Evolutionary conservation across 192 early-diverging fungal genomes (phyloP), one percentile per base, ranked within the genome.

Genomic region (Linnemannia exigua): DNA sequence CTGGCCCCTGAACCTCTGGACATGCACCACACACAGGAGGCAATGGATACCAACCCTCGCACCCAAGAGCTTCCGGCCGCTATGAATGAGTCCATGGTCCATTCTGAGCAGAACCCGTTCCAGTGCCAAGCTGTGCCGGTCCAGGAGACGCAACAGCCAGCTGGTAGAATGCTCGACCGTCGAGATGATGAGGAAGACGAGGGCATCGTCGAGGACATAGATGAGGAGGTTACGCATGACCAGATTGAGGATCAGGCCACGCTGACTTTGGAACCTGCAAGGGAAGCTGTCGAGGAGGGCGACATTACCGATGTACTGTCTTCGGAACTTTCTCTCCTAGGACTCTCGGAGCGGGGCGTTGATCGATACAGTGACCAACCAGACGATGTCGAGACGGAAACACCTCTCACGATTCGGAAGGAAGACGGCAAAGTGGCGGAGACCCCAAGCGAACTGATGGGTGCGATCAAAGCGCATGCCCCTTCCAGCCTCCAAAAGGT

Each of bases 251-350:
- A 31, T 31, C 58, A 16, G 15, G 44, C 8, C 5, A 19, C n/a
- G 16, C 1, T 28, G 25, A 33, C 25, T 0, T 7, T 33, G 38
- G 31, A 47, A 19, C 38, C 44, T 5, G 1, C 46, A 25, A 47
- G n/a, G 36, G 14, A 25, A 41, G 46, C 38, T 38, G 37, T 48
- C 14, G 58, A 63, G 58, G 35, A 1, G 14, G 71, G 37, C 22
- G 58, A 79, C 25, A 48, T 72, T 2, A 54, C 48, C 6, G 71
- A 79, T 38, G 46, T 73, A 11, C 28, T 79, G 5, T 79, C 78
- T 25, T 79, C 78, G 5, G 78, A 79, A 33, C 28, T 79, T 33
- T 79, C 63, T 3, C 70, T 61, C 2, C 78, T 79, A 7, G 78
- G 47, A 36, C 58, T 79, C 19, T 67, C 78, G 20, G 70, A 73